Evolutionary conservation across 2,329 filamentous ascomycete genomes (phyloP).

Genomic region (Calonectria leucothoes): DNA sequence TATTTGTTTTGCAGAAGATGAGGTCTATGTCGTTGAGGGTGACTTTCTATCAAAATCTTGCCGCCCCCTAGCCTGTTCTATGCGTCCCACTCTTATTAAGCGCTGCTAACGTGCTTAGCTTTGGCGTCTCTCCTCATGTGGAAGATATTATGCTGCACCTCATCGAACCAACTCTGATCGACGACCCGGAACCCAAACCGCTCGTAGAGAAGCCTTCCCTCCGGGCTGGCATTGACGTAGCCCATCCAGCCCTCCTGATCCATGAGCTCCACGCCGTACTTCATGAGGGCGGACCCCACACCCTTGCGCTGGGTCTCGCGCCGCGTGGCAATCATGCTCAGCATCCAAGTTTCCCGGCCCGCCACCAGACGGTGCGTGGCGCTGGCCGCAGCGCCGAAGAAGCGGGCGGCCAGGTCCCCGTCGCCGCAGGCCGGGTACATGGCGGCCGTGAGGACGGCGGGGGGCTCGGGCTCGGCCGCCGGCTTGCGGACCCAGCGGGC

Average conservation of each 20-base stretch:
- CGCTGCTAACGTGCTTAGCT: background rate
- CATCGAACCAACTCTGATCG: slow-evolving; percentile 33
- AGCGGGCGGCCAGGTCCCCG: slow-evolving; percentile 49
- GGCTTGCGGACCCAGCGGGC: slow-evolving; percentile 48
- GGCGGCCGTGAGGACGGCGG: slow-evolving; percentile 36
- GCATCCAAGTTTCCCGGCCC: slow-evolving; percentile 45
- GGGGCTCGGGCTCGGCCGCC: slow-evolving; percentile 24
- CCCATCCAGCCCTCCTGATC: slow-evolving; percentile 43
- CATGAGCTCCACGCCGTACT: slow-evolving; percentile 44
- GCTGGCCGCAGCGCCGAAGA: slow-evolving; percentile 51
- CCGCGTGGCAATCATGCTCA: slow-evolving; percentile 48
- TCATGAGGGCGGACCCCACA: slow-evolving; percentile 48
- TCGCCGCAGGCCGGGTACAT: slow-evolving; percentile 41
- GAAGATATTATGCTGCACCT: slow-evolving; percentile 36
- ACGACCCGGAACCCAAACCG: slow-evolving; percentile 43
- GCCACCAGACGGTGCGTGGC: slow-evolving; percentile 39
- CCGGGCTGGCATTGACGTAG: slow-evolving; percentile 43
- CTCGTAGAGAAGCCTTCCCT: slow-evolving; percentile 44
- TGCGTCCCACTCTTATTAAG: background rate
- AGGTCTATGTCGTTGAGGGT: background rate
- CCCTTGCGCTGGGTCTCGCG: slow-evolving; percentile 46
- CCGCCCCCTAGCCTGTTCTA: background rate
- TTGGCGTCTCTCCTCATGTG: slow-evolving; percentile 45
- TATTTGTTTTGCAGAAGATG: background rate
- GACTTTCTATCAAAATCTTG: background rate